phyloP scores from a whole-genome alignment of 2,329 filamentous ascomycete species.

The Cryphonectria naterciae region DNA sequence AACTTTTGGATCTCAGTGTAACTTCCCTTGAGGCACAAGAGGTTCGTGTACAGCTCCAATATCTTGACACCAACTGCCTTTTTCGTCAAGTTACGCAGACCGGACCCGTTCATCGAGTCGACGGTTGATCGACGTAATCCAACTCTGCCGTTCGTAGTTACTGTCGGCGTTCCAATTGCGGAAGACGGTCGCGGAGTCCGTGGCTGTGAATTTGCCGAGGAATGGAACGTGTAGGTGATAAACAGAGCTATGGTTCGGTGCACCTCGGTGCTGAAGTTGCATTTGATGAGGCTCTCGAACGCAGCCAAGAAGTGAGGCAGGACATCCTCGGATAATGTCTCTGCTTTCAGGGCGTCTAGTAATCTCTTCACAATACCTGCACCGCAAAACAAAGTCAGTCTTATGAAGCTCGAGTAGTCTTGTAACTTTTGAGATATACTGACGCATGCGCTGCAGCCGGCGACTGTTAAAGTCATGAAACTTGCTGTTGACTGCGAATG shows the following conservation, averaged over 20 bases:
- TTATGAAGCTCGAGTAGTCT: slow-evolving; percentile 8
- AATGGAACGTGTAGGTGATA: slow-evolving; percentile 87
- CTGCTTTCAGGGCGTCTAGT: slow-evolving; percentile 86
- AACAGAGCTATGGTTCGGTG: slow-evolving; percentile 87
- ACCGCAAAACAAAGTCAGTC: slow-evolving; percentile 28
- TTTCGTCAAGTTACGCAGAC: slow-evolving; percentile 54
- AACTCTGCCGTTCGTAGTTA: slow-evolving; percentile 43
- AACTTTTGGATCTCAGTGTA: slow-evolving; percentile 78
- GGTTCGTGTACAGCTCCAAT: slow-evolving; percentile 74
- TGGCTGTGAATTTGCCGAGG: slow-evolving; percentile 50
- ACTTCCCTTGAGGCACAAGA: slow-evolving; percentile 76
- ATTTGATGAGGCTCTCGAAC: slow-evolving; percentile 78
- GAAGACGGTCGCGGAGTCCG: slow-evolving; percentile 56
- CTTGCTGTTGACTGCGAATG: slow-evolving; percentile 87
- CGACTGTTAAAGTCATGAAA: slow-evolving; percentile 91
- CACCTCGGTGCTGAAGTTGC: slow-evolving; percentile 81
- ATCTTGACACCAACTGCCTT: slow-evolving; percentile 75
- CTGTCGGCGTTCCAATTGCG: slow-evolving; percentile 35
- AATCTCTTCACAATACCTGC: slow-evolving; percentile 86
- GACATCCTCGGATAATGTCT: slow-evolving; percentile 72
- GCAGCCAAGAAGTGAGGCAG: slow-evolving; percentile 77
- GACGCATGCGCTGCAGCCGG: slow-evolving; percentile 86
- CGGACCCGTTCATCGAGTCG: slow-evolving; percentile 33
- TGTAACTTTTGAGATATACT: slow-evolving; percentile 42
- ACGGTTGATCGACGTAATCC: slow-evolving; percentile 42